Evolutionary conservation across 495 filamentous ascomycete species (phyloP).

Genomic region (Penicillium argentinense): DNA sequence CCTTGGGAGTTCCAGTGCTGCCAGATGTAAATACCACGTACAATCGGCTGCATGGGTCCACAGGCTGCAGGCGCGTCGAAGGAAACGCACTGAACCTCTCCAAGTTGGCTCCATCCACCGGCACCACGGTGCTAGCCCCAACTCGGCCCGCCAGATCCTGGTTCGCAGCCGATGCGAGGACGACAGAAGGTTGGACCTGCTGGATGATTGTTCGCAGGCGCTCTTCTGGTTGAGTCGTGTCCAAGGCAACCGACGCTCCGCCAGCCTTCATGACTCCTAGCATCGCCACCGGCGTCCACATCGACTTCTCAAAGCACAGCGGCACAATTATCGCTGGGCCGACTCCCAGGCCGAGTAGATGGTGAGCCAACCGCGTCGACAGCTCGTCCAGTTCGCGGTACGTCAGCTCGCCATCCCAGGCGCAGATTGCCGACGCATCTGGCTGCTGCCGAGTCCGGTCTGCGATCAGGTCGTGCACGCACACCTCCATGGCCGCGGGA

Average conservation of each 20-base stretch:
- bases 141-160: too few relatives aligned
- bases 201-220: neutral
- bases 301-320: conserved; percentile 46
- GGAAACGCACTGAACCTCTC: too few relatives aligned
- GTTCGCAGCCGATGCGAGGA: conserved; percentile 1
- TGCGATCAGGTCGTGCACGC: conserved; percentile 15
- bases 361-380: conserved; percentile 24
- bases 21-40: conserved; percentile 68
- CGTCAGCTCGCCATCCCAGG: conserved; percentile 52
- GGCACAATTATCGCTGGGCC: conserved; percentile 35
- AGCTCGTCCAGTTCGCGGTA: conserved; percentile 46
- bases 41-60: conserved; percentile 17
- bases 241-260: neutral
- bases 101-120: too few relatives aligned
- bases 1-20: too few relatives aligned
- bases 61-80: too few relatives aligned
- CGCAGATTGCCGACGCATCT: conserved; percentile 22
- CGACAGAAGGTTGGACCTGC: conserved; percentile 23
- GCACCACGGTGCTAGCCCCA: too few relatives aligned
- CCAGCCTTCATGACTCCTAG: conserved; percentile 43
- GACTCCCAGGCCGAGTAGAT: conserved; percentile 21
- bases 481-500: neutral
- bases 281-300: conserved; percentile 39
- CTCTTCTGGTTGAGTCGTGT: neutral
- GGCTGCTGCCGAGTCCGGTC: conserved; percentile 7